A percentile compares a stretch with the other conserved stretches of the same genome.
These are phyloP conservation scores for Magnaporthiopsis rhizophila DNA, from an alignment of 2,329 filamentous ascomycete species.

Conservation along the genomic window DNA sequence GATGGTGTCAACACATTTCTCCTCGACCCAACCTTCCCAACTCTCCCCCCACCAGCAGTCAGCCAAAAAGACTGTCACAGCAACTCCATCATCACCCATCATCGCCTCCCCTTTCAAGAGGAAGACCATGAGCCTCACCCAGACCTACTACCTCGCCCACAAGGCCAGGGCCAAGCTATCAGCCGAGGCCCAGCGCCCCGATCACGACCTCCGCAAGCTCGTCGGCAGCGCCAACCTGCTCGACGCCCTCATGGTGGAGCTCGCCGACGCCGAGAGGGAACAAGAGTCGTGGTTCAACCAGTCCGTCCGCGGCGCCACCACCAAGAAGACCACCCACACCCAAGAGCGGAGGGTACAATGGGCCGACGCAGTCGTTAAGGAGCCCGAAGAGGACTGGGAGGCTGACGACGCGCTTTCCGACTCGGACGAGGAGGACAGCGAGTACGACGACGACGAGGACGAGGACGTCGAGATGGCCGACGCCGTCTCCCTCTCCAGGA, in stretches of 20 bases:
- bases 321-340: constrained; percentile 37
- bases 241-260: constrained; percentile 82
- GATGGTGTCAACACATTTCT: constrained; percentile 13
- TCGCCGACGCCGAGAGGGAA: constrained; percentile 88
- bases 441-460: constrained; percentile 47
- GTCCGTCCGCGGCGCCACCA: constrained; percentile 69
- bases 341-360: constrained; percentile 68
- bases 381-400: constrained; percentile 63
- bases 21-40: constrained; percentile 7
- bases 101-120: constrained; percentile 41
- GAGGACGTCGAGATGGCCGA: constrained; percentile 49
- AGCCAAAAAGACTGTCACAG: constrained; percentile 6
- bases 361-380: constrained; percentile 71
- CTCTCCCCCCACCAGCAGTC: background rate
- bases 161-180: constrained; percentile 95
- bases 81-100: constrained; percentile 12
- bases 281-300: constrained; percentile 98
- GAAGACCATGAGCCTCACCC: constrained; percentile 94
- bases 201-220: constrained; percentile 90
- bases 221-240: constrained; percentile 98
- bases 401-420: constrained; percentile 56
- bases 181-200: constrained; percentile 76
- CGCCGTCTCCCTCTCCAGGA: constrained; percentile 36
- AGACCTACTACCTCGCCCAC: constrained; percentile 97
- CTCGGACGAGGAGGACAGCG: constrained; percentile 36